Evolutionary conservation across 2,329 filamentous ascomycete genomes (phyloP), one percentile per base, ranked within the genome.

Genomic region (Sclerotinia glacialis): DNA sequence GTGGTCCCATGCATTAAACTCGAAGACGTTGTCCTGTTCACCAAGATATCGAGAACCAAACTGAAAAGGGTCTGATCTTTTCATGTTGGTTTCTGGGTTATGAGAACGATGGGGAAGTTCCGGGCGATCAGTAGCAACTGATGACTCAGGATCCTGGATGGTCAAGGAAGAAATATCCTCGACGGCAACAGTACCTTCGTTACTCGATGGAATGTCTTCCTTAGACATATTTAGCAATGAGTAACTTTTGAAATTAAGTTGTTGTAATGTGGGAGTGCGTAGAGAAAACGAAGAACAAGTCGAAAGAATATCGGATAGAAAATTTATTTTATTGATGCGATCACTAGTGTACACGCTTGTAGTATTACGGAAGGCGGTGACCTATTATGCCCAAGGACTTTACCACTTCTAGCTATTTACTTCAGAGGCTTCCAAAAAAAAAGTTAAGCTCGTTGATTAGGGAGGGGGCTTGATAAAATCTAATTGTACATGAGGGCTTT

Each of bases 1-100:
- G 77, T 99, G 94, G 78, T 99, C 95, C 95, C 95, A 99, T 47
- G 95, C 95, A 78, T 99, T 99, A 86, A 95, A 97, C 78, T 96
- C 90, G 80, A 94, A 99, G 74, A 96, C 91, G 77, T 98, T 85
- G 80, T 97, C 93, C 76, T 88, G 86, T 77, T 94, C 84, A 74
- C 90, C 87, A 62, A 99, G 86, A 75, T 86, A 91, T 68, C 94
- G 91, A 58, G 91, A 95, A 69, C 95, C 95, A 78, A 99, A 99
- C 79, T 96, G 90, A 79, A 98, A 99, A 23, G 95, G 95, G 76
- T 97, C 93, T 76, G 82, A 91, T 74, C 92, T 86, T 81, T 98
- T 98, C 79, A 90, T 82, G 78, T 93, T 95, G 78, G 89, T 88
- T 68, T 81, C 63, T 16, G 75, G 74, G 69, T 77, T 72, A 65